Base-by-base conservation (phyloP, 2,329 filamentous ascomycete genomes). In the Trichoderma polysporum region DNA sequence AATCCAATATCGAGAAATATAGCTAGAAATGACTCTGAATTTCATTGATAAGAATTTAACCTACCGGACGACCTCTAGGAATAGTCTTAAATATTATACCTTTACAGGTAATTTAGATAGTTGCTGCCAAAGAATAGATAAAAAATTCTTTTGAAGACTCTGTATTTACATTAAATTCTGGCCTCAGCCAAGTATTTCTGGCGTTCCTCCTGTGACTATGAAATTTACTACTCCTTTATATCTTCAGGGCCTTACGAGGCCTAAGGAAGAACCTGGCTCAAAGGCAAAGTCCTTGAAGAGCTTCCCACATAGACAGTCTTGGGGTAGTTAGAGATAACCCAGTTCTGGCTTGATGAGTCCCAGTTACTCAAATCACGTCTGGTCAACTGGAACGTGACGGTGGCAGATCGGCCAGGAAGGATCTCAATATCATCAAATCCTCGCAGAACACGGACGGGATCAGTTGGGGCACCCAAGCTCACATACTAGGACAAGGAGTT, bases 381-480 rank as follows among this genome's bases (percentile, higher is more conserved):
- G 29, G 52, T 56, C 52, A 56, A 37, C 31, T 56, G 31, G 31
- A 56, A 56, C 8, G 52, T 56, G 52, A 56, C 52, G 13, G 52
- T 56, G 19, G 52, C 52, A 56, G 52, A 9, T 56, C 52, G 52
- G 12, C 52, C 52, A 37, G 52, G 52, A 56, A 56, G 52, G 19
- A 56, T 56, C 31, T 56, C 31, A 37, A 56, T 56, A 12, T 56
- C 52, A 37, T 56, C 52, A 56, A 56, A 56, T 37, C 52, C 52
- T 2, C 52, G 52, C 31, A 56, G 31, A 37, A 56, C 52, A 56
- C 52, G 52, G 19, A 56, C 52, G 22, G 52, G 52, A 22, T 56
- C 52, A 15, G 29, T 56, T 17, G 52, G 52, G 52, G 29, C 52
- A 37, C 52, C 52, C 19, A 56, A n/a, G 31, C 52, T 56, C 31